Evolutionary conservation across 495 filamentous ascomycete species (phyloP).

Genomic region (Hyaloscypha bicolor): DNA sequence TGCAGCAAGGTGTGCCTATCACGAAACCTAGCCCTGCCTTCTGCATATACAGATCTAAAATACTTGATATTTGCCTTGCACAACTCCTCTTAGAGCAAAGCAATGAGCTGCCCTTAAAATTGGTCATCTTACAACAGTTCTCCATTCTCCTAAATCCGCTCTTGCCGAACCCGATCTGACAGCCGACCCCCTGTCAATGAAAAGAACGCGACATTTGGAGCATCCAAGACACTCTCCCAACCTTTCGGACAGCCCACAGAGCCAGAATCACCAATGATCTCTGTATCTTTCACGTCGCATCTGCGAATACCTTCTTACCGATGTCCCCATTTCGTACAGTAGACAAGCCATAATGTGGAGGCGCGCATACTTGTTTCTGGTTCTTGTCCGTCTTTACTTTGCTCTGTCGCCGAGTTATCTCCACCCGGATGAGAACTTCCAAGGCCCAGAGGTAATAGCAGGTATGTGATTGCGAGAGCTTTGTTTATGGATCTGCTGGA

Average conservation of each 20-base stretch:
- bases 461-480: conserved; percentile 58
- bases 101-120: not conserved
- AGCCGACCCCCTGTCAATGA: conserved; percentile 8
- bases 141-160: not conserved
- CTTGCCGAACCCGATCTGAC: not conserved
- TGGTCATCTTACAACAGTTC: not conserved
- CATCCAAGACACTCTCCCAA: conserved; percentile 8
- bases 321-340: conserved; percentile 26
- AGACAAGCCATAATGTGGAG: conserved; percentile 72
- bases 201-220: conserved; percentile 9
- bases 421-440: conserved; percentile 98
- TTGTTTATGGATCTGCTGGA: not conserved
- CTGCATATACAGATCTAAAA: not conserved
- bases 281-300: conserved; percentile 16
- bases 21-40: not conserved
- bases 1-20: conserved; percentile 4
- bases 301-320: conserved; percentile 25
- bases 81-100: not conserved
- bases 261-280: conserved; percentile 26
- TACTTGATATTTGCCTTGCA: not conserved
- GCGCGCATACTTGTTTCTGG: conserved; percentile 80
- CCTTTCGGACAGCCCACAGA: conserved; percentile 14
- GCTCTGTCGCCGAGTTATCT: conserved; percentile 94
- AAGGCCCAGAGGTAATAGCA: conserved; percentile 94
- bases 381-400: conserved; percentile 90